Base-by-base conservation (phyloP, 805 yeast species). In the Lachancea sp. region DNA sequence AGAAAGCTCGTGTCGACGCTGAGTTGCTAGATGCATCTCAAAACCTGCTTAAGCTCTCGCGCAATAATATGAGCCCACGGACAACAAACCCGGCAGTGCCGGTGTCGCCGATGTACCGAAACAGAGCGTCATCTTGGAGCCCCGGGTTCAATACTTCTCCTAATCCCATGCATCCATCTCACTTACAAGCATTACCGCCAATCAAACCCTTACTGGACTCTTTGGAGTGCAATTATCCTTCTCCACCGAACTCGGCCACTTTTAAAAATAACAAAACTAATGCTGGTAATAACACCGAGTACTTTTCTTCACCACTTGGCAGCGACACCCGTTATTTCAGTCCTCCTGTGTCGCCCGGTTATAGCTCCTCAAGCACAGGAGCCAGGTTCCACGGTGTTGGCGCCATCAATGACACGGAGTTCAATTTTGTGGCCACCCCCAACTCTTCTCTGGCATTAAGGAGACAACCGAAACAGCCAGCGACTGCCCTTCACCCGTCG, bases 141-240 rank as follows among this genome's bases (percentile, higher is more conserved):
- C 46, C 48, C 16, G 44, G 31, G 12, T 5, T 27, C 9, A 22
- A 38, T 5, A 13, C 35, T 3, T 17, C 42, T 16, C 32, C 45
- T 15, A 13, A 30, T 18, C 36, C 31, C 18, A 33, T 42, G 11
- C 22, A 25, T 5, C 15, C 38, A 10, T 13, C 10, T 18, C 35
- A 27, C 3, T 18, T 9, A 11, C 50, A 49, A 33, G 35, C 41
- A 27, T 41, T 52, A 35, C 56, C 56, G 1, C 54, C 56, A 5
- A 50, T 53, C 17, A 51, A 51, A 31, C 42, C 51, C 13, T 44
- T 53, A 18, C 42, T 53, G 41, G 53, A 53, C 16, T 35, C 46
- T 12, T 29, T 44, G 33, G 46, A 38, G 13, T 36, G 20, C n/a
- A n/a, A 19, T 20, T 37, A 31, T n/a, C 36, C 36, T 11, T 42